Base-by-base conservation (phyloP, 257 asterid genomes). In the Penstemon eatonii region DNA sequence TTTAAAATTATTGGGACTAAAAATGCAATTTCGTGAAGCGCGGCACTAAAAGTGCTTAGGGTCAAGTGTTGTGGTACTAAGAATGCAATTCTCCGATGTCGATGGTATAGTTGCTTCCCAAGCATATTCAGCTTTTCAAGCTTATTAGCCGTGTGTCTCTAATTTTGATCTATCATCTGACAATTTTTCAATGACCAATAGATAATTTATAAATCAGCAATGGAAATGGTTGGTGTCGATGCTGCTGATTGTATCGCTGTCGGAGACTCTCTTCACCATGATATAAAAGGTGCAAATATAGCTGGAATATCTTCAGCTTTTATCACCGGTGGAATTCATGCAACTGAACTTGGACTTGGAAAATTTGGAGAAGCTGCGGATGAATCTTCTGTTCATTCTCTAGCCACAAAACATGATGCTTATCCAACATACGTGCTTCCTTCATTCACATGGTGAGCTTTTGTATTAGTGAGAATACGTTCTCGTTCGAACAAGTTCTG, bases 231-330 rank as follows among this genome's bases (percentile, higher is more conserved):
- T 63, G 87, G 85, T 51, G 85, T 73, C 61, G 91, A 84, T 44
- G 87, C 87, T 75, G 82, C 89, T 66, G 88, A 85, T 61, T 90
- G 99, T 77, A 75, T 93, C 60, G 97, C 95, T 43, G 88, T 93
- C 18, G 99, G 99, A 13, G 97, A 93, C 76, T 89, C 99, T 36
- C 91, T 90, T 53, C 99, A 93, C 87, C 99, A 93, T 71, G 99
- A 93, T 69, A 84, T 93, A 69, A 90, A 84, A 81, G 99, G 99
- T 51, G 97, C 96, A 73, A 87, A 89, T 73, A 74, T 50, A 47
- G 93, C 90, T 43, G 92, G 91, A 37, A 84, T 90, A 47, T 74
- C 83, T 43, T 90, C 97, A 8, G 90, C 71, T 67, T 81, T 93
- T 67, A 72, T 84, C 54, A 87, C 95, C 4, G 74, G 95, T 43